Base-by-base conservation (phyloP, 2,329 filamentous ascomycete genomes). In the Botrytis fabae region DNA sequence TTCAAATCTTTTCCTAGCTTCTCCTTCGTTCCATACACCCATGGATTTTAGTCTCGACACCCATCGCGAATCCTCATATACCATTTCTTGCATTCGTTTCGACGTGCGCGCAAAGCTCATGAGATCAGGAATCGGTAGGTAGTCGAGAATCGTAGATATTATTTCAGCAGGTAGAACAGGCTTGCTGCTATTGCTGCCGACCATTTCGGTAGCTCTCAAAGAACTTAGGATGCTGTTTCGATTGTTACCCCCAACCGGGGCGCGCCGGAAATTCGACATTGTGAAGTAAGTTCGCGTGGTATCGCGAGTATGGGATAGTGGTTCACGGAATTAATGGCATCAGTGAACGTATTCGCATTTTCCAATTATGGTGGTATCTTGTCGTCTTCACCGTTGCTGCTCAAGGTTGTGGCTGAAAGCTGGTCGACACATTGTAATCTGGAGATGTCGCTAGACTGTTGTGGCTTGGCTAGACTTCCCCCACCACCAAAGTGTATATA, bases 51-150 rank as follows among this genome's bases (percentile, higher is more conserved):
- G 83, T 75, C 93, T 89, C 76, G 93, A 90, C 57, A 98, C 92
- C 96, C 96, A 99, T 84, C 95, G 89, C 68, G 94, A 93, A 82
- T 99, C 96, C 82, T 99, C 96, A 83, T 98, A 99, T 4, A 98
- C 95, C 95, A 99, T 99, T 83, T 99, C 96, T 80, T 92, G 92
- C 87, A 98, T 89, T 74, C 93, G 92, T 80, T 89, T 92, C 73
- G 94, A 97, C 38, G 93, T 91, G 75, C 92, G 91, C 62, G 96
- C 95, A 80, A 94, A 95, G 77, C 90, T 90, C 81, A 98, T 88
- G 79, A 97, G 91, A 82, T 98, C 95, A 74, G 91, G 85, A 42
- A 97, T 88, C 57, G 93, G 92, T 57, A 98, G 89, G 83, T 97
- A 94, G 81, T 98, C 94, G 80, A 99, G 88, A 77, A 99, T 94